Percentiles rank a stretch among this genome's conserved stretches.
Evolutionary conservation across 805 yeast genomes (phyloP).

Genomic region (Suhomyces sp.): DNA sequence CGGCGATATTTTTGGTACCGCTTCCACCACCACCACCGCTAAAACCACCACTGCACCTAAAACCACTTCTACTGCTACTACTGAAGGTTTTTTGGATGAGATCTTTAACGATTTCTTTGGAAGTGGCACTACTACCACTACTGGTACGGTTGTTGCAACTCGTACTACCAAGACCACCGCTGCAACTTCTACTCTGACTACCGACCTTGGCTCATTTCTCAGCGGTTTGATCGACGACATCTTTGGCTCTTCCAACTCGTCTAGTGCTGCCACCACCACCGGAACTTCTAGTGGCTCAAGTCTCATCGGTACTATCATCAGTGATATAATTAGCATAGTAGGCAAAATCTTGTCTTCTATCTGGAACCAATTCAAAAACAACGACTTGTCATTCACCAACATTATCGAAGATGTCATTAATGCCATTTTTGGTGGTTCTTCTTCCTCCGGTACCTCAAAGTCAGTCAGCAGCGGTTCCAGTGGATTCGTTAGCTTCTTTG

Average conservation of each 20-base stretch:
- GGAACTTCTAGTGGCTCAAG: slow-evolving; percentile 4
- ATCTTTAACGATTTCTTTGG: slow-evolving; percentile 15
- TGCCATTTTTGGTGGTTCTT: slow-evolving; percentile 13
- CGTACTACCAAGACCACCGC: not conserved
- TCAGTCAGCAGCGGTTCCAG: not conserved
- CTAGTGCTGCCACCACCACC: slow-evolving; percentile 5
- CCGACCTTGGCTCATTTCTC: slow-evolving; percentile 6
- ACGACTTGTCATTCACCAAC: slow-evolving; percentile 7
- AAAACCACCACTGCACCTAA: slow-evolving; percentile 3
- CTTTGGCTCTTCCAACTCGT: slow-evolving; percentile 7
- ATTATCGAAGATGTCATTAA: slow-evolving; percentile 13
- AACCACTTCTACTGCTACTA: slow-evolving; percentile 6
- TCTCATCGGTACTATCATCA: slow-evolving; percentile 8
- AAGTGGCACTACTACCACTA: slow-evolving; percentile 5
- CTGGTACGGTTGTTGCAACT: not conserved
- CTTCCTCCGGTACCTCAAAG: slow-evolving; percentile 1
- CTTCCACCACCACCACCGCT: slow-evolving; percentile 4
- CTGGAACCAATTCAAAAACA: slow-evolving; percentile 2
- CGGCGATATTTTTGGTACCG: slow-evolving; percentile 13
- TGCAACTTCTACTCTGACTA: slow-evolving; percentile 7
- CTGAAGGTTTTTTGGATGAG: slow-evolving; percentile 9
- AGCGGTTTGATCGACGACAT: slow-evolving; percentile 11
- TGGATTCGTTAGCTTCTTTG: slow-evolving; percentile 6
- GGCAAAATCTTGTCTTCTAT: slow-evolving; percentile 10
- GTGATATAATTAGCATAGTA: slow-evolving; percentile 12